These are phyloP conservation scores for Mucor saturninus DNA, from an alignment of 371 early-diverging fungal species.

Conservation along the genomic window DNA sequence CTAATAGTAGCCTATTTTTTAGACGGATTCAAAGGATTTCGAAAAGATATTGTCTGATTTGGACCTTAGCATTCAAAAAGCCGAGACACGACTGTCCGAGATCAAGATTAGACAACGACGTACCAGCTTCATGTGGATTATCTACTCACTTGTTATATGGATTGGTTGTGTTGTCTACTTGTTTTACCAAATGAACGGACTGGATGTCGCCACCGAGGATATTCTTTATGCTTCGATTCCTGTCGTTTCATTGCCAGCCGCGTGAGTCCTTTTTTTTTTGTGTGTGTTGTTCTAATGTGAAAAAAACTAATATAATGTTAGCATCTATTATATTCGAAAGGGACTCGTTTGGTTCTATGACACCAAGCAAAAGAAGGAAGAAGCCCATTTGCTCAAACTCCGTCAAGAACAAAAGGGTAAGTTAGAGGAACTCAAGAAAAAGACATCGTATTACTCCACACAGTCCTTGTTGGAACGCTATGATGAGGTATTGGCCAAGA, in stretches of 20 bases:
- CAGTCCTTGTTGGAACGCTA: slow-evolving; percentile 91
- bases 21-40: slow-evolving; percentile 64
- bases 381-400: slow-evolving; percentile 51
- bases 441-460: slow-evolving; percentile 85
- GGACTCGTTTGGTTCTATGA: slow-evolving; percentile 61
- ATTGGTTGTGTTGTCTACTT: slow-evolving; percentile 60
- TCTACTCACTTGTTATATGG: slow-evolving; percentile 74
- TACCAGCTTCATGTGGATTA: slow-evolving; percentile 70
- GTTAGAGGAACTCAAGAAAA: slow-evolving; percentile 91
- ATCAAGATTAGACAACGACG: slow-evolving; percentile 69
- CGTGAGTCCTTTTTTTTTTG: too few species aligned
- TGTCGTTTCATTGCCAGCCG: slow-evolving; percentile 41
- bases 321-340: slow-evolving; percentile 59
- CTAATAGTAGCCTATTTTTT: not conserved
- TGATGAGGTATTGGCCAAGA: slow-evolving; percentile 50
- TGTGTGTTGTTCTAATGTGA: too few species aligned
- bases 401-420: slow-evolving; percentile 66
- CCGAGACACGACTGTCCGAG: slow-evolving; percentile 68
- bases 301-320: slow-evolving; percentile 17
- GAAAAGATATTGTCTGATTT: slow-evolving; percentile 82
- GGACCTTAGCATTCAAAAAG: slow-evolving; percentile 74
- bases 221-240: slow-evolving; percentile 46
- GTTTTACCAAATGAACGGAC: slow-evolving; percentile 26
- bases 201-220: slow-evolving; percentile 1
- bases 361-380: slow-evolving; percentile 66